Base-by-base conservation (phyloP, 2,329 filamentous ascomycete genomes). In the Sclerotinia minor region DNA sequence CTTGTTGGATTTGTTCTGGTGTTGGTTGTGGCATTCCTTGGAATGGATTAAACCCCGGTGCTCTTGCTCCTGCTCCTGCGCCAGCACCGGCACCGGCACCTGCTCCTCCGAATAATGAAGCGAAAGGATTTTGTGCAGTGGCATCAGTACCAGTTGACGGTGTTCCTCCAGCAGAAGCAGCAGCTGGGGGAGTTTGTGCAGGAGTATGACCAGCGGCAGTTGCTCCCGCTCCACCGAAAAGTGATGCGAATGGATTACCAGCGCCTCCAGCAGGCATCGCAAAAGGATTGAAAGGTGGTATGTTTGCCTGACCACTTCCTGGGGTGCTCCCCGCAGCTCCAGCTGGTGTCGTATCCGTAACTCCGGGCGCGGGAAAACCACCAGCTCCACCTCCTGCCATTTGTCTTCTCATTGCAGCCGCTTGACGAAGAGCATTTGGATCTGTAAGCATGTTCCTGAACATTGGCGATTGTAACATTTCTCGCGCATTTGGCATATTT, bases 381-480 rank as follows among this genome's bases (percentile, higher is more conserved):
- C 80, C 81, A 69, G 79, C 83, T 61, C 81, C 82, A 67, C 83
- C 85, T 55, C 82, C 74, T 47, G 60, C 84, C 80, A 89, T 83
- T 81, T 89, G 86, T 68, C 91, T 85, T 77, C 94, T 90, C 87
- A 98, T 90, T 70, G 92, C 88, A 75, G 92, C 87, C 74, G 94
- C 92, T 78, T 91, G 88, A 68, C 92, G 85, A 72, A 99, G 86
- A 74, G 92, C 88, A 55, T 92, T 87, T 5, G 95, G 95, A 76
- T 96, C 93, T 70, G 92, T 94, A 84, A 99, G 89, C 91, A 98
- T 95, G 64, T 91, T 85, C 75, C 95, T 87, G 80, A 98, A 93
- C 71, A 93, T 86, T 0, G 94, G 94, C 32, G 94, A 95, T 69
- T 92, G 89, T 75, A 99, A 87, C 79, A 97, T 90, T 76, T 96